phyloP scores from a whole-genome alignment of 2,329 filamentous ascomycete genomes.

The Lizonia empirigonia region DNA sequence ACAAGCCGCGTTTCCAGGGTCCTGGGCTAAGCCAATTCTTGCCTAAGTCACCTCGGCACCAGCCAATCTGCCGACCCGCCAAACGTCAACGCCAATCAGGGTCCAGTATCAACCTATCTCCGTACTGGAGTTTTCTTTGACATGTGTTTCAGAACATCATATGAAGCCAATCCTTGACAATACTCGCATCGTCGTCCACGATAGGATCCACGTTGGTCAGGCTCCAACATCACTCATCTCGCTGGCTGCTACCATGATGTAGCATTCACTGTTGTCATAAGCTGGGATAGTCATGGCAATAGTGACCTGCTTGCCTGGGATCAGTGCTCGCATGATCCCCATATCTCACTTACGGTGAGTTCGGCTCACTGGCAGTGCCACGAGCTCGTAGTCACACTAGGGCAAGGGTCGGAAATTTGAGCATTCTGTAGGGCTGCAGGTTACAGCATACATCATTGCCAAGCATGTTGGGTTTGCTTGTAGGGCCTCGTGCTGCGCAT shows the following conservation, averaged over 20 bases:
- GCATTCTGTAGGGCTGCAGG: not conserved
- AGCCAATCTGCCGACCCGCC: conserved; percentile 23
- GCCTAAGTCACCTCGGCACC: conserved; percentile 15
- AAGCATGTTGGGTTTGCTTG: conserved; percentile 24
- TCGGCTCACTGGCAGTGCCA: conserved; percentile 28
- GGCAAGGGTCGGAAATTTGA: conserved; percentile 10
- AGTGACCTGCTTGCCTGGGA: conserved; percentile 18
- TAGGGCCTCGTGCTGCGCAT: conserved; percentile 19
- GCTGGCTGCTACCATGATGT: conserved; percentile 15
- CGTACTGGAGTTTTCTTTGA: conserved; percentile 21
- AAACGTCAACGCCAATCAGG: conserved; percentile 16
- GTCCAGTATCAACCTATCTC: conserved; percentile 5
- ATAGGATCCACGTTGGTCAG: conserved; percentile 36
- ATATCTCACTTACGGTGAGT: conserved; percentile 21
- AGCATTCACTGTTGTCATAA: conserved; percentile 19
- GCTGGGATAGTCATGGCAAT: conserved; percentile 16
- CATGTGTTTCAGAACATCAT: conserved; percentile 18
- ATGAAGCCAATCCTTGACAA: conserved; percentile 21
- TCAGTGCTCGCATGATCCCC: conserved; percentile 28
- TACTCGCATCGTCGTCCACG: conserved; percentile 21
- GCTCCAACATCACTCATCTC: conserved; percentile 18
- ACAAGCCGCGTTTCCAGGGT: conserved; percentile 24
- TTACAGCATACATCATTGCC: conserved; percentile 21
- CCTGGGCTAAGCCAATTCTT: conserved; percentile 18
- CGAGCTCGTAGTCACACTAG: conserved; percentile 14